These are phyloP conservation scores for Cryptosporidium meleagridis DNA, from an alignment of 169 alveolate genomes.

Conservation along the genomic window DNA sequence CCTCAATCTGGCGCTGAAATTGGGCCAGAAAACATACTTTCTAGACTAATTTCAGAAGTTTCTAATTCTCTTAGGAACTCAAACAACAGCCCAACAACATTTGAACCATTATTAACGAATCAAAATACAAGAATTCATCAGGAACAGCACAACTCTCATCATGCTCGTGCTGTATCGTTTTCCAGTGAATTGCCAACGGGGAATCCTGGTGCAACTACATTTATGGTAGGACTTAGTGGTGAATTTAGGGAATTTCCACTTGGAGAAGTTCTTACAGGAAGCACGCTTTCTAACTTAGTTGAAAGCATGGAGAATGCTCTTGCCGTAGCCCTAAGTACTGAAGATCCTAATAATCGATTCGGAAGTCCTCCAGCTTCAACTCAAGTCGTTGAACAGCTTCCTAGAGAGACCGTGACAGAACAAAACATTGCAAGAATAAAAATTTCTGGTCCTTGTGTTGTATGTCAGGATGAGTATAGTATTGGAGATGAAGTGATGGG, in stretches of 20 bases:
- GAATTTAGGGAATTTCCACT: constrained; percentile 67
- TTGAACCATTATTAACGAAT: neutral
- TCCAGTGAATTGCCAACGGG: neutral
- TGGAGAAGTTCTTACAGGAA: constrained; percentile 36
- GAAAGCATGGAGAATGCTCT: constrained; percentile 86
- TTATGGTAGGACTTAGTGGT: constrained; percentile 60
- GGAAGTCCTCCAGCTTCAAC: constrained; percentile 89
- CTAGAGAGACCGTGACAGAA: constrained; percentile 78
- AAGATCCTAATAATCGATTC: constrained; percentile 85
- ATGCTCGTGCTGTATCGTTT: neutral
- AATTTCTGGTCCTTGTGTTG: constrained; percentile 83
- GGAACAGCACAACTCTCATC: constrained; percentile 10
- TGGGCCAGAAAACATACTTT: constrained; percentile 7
- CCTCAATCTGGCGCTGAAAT: constrained; percentile 13
- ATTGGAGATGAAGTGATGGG: constrained; percentile 82
- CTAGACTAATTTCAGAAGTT: constrained; percentile 56
- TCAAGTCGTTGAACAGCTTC: constrained; percentile 80
- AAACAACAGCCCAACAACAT: neutral
- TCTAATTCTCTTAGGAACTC: constrained; percentile 13
- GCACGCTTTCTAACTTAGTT: constrained; percentile 41
- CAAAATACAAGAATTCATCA: constrained; percentile 3
- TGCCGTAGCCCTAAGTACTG: constrained; percentile 78
- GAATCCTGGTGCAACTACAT: constrained; percentile 9
- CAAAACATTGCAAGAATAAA: constrained; percentile 66
- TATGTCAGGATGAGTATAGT: constrained; percentile 85